Conservation (phyloP, 2,329 filamentous ascomycete species). For the Curvularia sp. region DNA sequence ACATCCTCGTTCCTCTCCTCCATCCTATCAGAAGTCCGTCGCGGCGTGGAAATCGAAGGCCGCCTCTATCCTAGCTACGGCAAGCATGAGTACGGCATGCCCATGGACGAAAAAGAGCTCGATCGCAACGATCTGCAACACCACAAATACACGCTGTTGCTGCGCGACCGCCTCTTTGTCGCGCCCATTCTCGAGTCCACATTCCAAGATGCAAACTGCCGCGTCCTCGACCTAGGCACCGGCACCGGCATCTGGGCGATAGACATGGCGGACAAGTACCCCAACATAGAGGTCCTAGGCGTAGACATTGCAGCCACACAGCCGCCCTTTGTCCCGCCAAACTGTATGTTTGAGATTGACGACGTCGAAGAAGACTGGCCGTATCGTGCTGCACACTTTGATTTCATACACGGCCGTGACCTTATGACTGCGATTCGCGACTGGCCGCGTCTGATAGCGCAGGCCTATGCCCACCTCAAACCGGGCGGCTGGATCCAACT, state of each 20-base stretch:
- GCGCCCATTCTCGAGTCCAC: slow-evolving; percentile 24
- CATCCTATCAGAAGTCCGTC: slow-evolving; percentile 31
- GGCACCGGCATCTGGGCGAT: slow-evolving; percentile 37
- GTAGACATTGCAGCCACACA: slow-evolving; percentile 52
- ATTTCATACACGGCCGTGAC: slow-evolving; percentile 44
- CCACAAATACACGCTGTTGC: slow-evolving; percentile 33
- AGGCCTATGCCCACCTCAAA: slow-evolving; percentile 37
- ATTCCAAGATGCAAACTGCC: slow-evolving; percentile 11
- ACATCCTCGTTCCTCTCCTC: slow-evolving; percentile 34
- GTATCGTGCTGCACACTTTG: slow-evolving; percentile 41
- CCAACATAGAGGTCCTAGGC: slow-evolving; percentile 23
- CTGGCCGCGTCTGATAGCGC: slow-evolving; percentile 39
- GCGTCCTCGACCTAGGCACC: slow-evolving; percentile 33
- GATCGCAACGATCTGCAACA: slow-evolving; percentile 36
- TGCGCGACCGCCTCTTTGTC: slow-evolving; percentile 26
- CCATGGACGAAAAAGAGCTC: slow-evolving; percentile 37
- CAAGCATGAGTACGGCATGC: slow-evolving; percentile 36
- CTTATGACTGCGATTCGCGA: slow-evolving; percentile 42
- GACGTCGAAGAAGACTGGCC: slow-evolving; percentile 51
- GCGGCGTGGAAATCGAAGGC: slow-evolving; percentile 32
- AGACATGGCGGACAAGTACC: slow-evolving; percentile 34
- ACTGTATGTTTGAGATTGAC: slow-evolving; percentile 51
- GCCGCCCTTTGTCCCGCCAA: slow-evolving; percentile 50
- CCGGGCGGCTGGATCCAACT: slow-evolving; percentile 42
- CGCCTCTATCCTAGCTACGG: slow-evolving; percentile 31